Base-by-base conservation (phyloP, 441 rosid species). In the Erodium moschatum region DNA sequence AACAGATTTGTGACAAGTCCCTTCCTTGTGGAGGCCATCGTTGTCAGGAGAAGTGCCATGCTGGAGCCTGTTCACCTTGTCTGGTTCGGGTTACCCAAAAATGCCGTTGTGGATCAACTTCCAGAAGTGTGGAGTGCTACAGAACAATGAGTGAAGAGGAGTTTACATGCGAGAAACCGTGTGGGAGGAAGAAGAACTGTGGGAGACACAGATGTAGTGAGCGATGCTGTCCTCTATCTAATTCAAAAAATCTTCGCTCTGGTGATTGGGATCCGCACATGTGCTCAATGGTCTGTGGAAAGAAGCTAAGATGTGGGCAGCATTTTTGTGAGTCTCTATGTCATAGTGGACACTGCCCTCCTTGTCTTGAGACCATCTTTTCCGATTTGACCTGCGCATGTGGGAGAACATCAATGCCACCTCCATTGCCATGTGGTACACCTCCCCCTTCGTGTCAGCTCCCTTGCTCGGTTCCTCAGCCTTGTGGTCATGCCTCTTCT, bases 341-440 rank as follows among this genome's bases (percentile, higher is more conserved):
- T 84, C 98, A 95, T 75, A 90, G 91, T 77, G 99, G 99, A 46
- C 97, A 95, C 65, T 95, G 97, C 73, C 91, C 96, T 76, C 92
- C 98, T 70, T 95, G 99, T 76, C 92, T 92, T n/a, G 93, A 90
- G 75, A 92, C 89, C 15, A 92, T 92, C 46, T 92, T 95, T 73
- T 81, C 83, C 13, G 99, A 95, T 87, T 79, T 95, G 74, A 87
- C 87, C 11, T 95, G 99, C 81, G 98, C 98, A 2, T 95, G 98
- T 75, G 93, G 99, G 70, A 81, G 81, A 82, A 92, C 93, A 67
- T 86, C 94, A 31, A 85, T 95, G 70, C 94, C 99, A 77, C 99
- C 99, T 69, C 99, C 99, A 66, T 76, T 87, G 80, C 96, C 98
- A 10, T 92, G 99, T 72, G 99, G 98, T 40, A 92, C 98, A 4